Conservation (phyloP, 2,329 filamentous ascomycete species). For the Alternaria triticina region DNA sequence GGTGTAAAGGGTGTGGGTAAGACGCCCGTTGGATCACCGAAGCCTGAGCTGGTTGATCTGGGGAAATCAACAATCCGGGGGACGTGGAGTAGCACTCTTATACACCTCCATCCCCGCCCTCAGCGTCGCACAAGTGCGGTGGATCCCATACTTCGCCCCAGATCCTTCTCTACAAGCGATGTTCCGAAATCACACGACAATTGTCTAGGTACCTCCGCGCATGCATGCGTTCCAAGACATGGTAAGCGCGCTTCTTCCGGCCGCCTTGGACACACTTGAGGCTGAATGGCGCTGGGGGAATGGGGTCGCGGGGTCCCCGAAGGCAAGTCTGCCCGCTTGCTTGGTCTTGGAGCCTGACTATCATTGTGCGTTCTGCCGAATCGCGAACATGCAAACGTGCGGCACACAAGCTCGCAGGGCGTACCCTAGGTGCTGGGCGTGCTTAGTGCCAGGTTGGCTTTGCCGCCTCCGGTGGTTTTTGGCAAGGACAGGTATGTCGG, state of each 20-base stretch:
- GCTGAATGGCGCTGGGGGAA: constrained; percentile 13
- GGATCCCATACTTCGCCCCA: not conserved
- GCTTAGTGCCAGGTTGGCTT: constrained; percentile 4
- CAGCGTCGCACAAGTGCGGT: not conserved
- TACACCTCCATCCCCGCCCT: constrained; percentile 10
- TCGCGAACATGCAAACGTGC: constrained; percentile 10
- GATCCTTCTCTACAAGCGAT: constrained; percentile 4
- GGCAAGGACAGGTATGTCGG: not conserved
- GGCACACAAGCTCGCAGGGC: constrained; percentile 12
- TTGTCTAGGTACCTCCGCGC: constrained; percentile 13
- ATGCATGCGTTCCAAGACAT: constrained; percentile 30
- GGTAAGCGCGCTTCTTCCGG: constrained; percentile 27
- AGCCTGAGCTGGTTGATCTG: constrained; percentile 31
- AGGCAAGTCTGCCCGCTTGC: constrained; percentile 8
- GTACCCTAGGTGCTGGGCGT: constrained; percentile 22
- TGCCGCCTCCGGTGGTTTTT: constrained; percentile 1
- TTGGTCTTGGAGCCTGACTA: constrained; percentile 7
- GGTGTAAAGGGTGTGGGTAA: constrained; percentile 10
- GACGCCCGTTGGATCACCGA: constrained; percentile 25
- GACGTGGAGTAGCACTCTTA: constrained; percentile 27
- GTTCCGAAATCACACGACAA: constrained; percentile 23
- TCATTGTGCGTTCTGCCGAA: not conserved
- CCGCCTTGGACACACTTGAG: constrained; percentile 28
- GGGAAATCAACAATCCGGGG: constrained; percentile 29
- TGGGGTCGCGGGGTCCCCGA: constrained; percentile 17